These are phyloP conservation scores for Lanmaoa pseudosensibilis DNA, from an alignment of 768 basidiomycete species.

Conservation along the genomic window DNA sequence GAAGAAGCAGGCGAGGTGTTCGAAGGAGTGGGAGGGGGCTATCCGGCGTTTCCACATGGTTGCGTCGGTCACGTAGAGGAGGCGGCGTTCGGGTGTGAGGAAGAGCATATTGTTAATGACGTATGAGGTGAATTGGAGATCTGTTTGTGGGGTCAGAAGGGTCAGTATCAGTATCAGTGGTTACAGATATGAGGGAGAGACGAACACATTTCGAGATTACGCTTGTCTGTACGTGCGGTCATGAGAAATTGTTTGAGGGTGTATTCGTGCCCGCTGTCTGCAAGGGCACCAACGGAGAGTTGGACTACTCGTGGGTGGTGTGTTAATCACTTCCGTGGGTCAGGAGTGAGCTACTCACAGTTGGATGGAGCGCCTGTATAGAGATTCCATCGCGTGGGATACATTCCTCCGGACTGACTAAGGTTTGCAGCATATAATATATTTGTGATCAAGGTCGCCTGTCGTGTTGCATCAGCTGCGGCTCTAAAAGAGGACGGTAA, in stretches of 20 bases:
- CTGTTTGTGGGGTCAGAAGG: slow-evolving; percentile 31
- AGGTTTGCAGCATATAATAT: slow-evolving; percentile 48
- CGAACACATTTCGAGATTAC: slow-evolving; percentile 68
- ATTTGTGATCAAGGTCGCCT: slow-evolving; percentile 53
- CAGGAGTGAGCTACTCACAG: slow-evolving; percentile 38
- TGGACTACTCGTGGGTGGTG: slow-evolving; percentile 25
- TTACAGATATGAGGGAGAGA: not conserved
- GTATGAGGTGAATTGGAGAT: slow-evolving; percentile 59
- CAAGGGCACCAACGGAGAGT: slow-evolving; percentile 60
- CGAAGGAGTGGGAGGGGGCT: slow-evolving; percentile 50
- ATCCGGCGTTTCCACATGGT: slow-evolving; percentile 20
- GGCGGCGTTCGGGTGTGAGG: slow-evolving; percentile 17
- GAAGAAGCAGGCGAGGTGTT: slow-evolving; percentile 77
- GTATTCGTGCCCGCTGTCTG: slow-evolving; percentile 78
- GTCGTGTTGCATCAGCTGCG: not conserved
- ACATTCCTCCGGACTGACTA: slow-evolving; percentile 53
- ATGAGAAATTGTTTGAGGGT: slow-evolving; percentile 71
- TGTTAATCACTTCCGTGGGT: not conserved
- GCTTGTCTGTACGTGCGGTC: slow-evolving; percentile 60
- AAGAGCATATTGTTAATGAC: slow-evolving; percentile 53
- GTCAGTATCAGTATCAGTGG: not conserved
- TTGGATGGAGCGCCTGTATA: slow-evolving; percentile 42
- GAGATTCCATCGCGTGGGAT: slow-evolving; percentile 59
- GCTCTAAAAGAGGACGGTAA: not conserved
- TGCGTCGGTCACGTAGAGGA: slow-evolving; percentile 62